Evolutionary conservation across 1,284 basidiomycete species (phyloP).

Genomic region (Tilletia setariae): DNA sequence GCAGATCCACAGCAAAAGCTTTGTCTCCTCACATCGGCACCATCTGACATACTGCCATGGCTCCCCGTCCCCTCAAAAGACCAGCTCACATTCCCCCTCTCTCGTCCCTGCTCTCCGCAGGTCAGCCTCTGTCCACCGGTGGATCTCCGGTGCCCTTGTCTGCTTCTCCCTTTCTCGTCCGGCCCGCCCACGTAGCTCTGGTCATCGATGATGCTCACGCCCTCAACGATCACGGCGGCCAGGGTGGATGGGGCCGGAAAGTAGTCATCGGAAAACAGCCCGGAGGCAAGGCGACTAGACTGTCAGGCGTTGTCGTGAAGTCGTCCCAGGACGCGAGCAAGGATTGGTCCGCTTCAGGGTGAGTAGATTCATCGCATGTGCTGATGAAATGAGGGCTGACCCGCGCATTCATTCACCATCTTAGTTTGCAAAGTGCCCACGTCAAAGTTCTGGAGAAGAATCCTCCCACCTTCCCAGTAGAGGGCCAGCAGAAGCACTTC

Average conservation of each 20-base stretch:
- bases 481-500: background rate
- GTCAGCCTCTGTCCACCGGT: background rate
- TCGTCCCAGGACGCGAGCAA: background rate
- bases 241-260: background rate
- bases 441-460: background rate
- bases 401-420: background rate
- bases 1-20: no score
- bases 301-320: background rate
- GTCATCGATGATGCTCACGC: background rate
- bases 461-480: background rate
- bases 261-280: background rate
- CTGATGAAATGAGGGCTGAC: background rate
- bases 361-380: background rate
- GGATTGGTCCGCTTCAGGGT: background rate
- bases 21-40: no score
- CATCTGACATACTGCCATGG: no score
- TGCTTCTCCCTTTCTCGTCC: background rate
- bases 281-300: background rate
- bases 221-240: background rate
- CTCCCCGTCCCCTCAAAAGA: background rate
- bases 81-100: constrained; percentile 2
- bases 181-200: background rate
- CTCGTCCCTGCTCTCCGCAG: background rate
- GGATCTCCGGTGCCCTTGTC: background rate
- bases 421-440: background rate